phyloP scores from a whole-genome alignment of 1,284 basidiomycete genomes.

The Naganishia albida region DNA sequence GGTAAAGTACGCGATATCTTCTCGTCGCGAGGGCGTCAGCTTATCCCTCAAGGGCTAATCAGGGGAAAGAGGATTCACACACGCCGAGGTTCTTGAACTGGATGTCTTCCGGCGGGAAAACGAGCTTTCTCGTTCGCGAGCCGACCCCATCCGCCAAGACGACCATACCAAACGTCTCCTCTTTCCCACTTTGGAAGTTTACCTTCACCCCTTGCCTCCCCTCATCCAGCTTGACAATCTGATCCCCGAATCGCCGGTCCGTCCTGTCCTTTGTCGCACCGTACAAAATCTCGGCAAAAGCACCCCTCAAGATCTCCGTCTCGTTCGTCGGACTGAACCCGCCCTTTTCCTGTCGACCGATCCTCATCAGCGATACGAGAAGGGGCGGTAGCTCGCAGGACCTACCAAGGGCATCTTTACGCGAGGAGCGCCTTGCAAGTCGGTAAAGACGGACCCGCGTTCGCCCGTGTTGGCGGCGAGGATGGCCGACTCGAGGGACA shows the following conservation, averaged over 20 bases:
- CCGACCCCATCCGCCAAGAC: conserved; percentile 35
- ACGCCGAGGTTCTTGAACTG: conserved; percentile 13
- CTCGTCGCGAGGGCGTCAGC: not conserved
- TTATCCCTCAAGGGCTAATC: too few species aligned
- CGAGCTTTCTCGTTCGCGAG: conserved; percentile 10
- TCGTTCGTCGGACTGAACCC: conserved; percentile 34
- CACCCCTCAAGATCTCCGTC: conserved; percentile 28
- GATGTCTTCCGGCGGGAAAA: conserved; percentile 19
- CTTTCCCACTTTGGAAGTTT: conserved; percentile 16
- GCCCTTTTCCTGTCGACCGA: not conserved
- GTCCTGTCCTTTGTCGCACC: conserved; percentile 6
- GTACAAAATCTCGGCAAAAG: conserved; percentile 9
- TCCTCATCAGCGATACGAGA: too few species aligned
- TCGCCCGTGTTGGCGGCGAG: conserved; percentile 43
- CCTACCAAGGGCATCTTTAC: conserved; percentile 39
- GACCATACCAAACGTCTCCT: conserved; percentile 35
- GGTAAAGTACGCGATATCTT: conserved; percentile 33
- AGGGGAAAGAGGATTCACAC: not conserved
- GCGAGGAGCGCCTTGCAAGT: conserved; percentile 35
- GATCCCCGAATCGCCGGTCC: conserved; percentile 17
- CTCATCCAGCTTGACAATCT: conserved; percentile 15
- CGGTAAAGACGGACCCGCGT: conserved; percentile 43
- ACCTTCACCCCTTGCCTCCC: conserved; percentile 1
- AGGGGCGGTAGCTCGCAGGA: conserved; percentile 8
- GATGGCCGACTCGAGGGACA: conserved; percentile 43